phyloP scores from a whole-genome alignment of 805 yeast species.

The Yarrowia divulgata region DNA sequence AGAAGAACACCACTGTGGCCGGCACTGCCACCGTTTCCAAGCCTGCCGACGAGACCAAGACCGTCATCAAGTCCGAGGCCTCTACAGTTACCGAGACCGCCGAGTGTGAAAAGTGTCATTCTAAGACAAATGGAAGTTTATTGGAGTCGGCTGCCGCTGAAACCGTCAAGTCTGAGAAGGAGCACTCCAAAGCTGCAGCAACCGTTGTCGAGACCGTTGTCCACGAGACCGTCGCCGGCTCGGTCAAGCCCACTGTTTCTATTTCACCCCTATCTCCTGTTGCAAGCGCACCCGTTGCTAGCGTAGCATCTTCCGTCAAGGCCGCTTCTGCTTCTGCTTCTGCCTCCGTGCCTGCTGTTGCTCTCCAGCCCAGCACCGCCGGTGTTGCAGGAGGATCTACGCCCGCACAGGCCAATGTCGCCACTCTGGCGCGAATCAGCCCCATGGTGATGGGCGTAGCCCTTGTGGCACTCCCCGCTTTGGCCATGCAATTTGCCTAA shows the following conservation, averaged over 20 bases:
- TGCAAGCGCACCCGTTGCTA: constrained; percentile 4
- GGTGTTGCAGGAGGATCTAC: constrained; percentile 16
- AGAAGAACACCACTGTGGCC: neutral
- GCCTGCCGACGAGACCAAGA: neutral
- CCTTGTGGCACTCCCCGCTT: constrained; percentile 22
- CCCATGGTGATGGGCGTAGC: constrained; percentile 32
- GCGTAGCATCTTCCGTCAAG: neutral
- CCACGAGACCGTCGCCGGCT: constrained; percentile 2
- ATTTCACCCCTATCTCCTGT: neutral
- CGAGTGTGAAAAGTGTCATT: constrained; percentile 21
- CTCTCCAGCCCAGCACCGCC: constrained; percentile 11
- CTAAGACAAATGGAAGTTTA: constrained; percentile 36
- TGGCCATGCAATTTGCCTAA: constrained; percentile 3
- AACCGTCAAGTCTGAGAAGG: neutral
- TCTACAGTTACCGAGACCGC: constrained; percentile 27
- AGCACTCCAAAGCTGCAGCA: constrained; percentile 3
- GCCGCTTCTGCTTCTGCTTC: neutral
- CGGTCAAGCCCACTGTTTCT: constrained; percentile 3
- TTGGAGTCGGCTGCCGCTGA: constrained; percentile 5
- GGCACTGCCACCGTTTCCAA: neutral
- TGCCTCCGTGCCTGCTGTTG: neutral
- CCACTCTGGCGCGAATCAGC: constrained; percentile 38
- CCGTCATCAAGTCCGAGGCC: constrained; percentile 19
- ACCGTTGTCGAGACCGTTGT: neutral
- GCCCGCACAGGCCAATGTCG: constrained; percentile 26